Evolutionary conservation across 2,329 filamentous ascomycete species (phyloP).

Genomic region (Phyllosticta capitalensis): DNA sequence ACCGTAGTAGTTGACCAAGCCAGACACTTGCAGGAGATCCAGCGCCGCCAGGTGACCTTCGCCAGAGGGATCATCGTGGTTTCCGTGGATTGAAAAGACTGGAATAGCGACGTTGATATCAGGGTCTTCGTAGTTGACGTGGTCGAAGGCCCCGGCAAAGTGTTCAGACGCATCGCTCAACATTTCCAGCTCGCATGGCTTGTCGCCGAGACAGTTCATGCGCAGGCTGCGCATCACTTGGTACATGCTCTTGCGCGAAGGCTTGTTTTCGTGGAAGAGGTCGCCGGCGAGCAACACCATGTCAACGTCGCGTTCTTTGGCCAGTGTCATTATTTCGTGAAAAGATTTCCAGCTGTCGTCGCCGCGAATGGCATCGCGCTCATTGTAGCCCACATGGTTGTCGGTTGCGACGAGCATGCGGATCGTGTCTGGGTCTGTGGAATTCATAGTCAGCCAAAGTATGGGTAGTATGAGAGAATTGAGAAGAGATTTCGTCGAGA

Average conservation of each 20-base stretch:
- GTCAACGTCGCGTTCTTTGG: slow-evolving; percentile 81
- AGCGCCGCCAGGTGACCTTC: slow-evolving; percentile 87
- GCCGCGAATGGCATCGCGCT: slow-evolving; percentile 86
- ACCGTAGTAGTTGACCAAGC: slow-evolving; percentile 92
- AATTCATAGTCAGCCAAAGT: neutral
- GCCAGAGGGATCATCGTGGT: slow-evolving; percentile 96
- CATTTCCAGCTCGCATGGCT: slow-evolving; percentile 90
- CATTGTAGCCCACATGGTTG: slow-evolving; percentile 95
- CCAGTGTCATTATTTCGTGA: slow-evolving; percentile 87
- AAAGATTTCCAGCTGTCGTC: slow-evolving; percentile 97
- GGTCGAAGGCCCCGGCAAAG: slow-evolving; percentile 67
- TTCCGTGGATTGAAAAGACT: slow-evolving; percentile 96
- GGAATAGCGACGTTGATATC: slow-evolving; percentile 97
- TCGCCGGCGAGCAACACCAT: slow-evolving; percentile 95
- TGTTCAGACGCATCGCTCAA: slow-evolving; percentile 86
- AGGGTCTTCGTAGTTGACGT: slow-evolving; percentile 95
- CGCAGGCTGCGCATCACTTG: slow-evolving; percentile 93
- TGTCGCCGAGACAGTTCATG: slow-evolving; percentile 89
- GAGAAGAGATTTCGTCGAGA: neutral
- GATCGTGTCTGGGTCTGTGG: slow-evolving; percentile 62
- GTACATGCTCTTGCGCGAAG: slow-evolving; percentile 89
- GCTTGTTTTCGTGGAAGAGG: slow-evolving; percentile 96
- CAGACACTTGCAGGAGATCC: slow-evolving; percentile 82
- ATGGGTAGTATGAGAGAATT: neutral
- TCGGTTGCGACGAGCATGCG: slow-evolving; percentile 90